Evolutionary conservation across 305 asterid species (phyloP), one percentile per base, ranked within the genome.

Genomic region (Fraxinus latifolia): DNA sequence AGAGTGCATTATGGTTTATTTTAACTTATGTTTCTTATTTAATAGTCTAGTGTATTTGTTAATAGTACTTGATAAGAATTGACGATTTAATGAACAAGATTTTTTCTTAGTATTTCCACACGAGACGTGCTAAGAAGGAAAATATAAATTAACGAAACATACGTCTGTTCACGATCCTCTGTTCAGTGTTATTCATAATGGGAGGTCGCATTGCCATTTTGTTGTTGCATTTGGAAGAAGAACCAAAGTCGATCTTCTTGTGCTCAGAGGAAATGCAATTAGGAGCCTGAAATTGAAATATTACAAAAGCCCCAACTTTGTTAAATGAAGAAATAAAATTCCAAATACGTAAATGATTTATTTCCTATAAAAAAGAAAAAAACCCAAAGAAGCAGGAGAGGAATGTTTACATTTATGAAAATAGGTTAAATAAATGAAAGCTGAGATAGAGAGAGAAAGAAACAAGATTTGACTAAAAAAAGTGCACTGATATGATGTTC

Each of bases 221-320:
- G 84, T 74, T 87, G 90, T 85, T 89, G 88, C 89, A 90, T 86
- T 78, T 91, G 19, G 98, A 91, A 77, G 98, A 90, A 37, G 95
- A 91, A 4, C 93, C 95, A 8, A 85, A 68, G 25, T 93, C 95
- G 75, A 87, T 85, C 84, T 88, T 89, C 84, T 88, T 89, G 87
- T 89, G 83, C 68, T 88, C 92, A 33, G 88, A 81, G 27, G 87
- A 33, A 39, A 79, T 58, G 58, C 79, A 47, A 87, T 80, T 90
- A 0, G 85, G 86, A 29, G 80, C 91, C 97, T 91, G 90, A 79
- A 87, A 79, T 80, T 39, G 21, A 78, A 80, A 15, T 3, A 73
- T 42, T 42, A 75, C 0, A n/a, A 1, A 44, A 1, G 33, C 27
- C 11, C 27, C 67, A 12, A 4, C 55, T 44, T 44, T 19, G 68